Percentiles rank a stretch among this genome's conserved stretches.
These are phyloP conservation scores for Fusarium sp. DNA, from an alignment of 2,329 filamentous ascomycete genomes.

Conservation along the genomic window DNA sequence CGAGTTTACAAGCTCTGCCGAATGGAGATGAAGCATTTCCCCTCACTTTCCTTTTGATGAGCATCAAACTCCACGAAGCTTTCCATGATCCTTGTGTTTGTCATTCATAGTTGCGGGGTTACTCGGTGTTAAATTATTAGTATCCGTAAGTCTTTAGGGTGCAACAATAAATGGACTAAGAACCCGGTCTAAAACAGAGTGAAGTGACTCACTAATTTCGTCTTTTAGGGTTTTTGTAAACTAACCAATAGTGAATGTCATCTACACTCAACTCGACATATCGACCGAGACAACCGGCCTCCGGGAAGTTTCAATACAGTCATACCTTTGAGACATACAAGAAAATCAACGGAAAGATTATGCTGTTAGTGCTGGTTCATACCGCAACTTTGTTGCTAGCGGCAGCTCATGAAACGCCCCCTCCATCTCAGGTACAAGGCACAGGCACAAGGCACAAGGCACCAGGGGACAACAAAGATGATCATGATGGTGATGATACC, in stretches of 20 bases:
- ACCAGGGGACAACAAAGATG: conserved; percentile 35
- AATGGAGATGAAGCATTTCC: conserved; percentile 24
- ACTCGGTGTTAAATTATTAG: conserved; percentile 39
- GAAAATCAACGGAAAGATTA: conserved; percentile 1
- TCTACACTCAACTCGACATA: conserved; percentile 6
- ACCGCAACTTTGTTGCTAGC: conserved; percentile 31
- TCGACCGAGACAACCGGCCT: conserved; percentile 26
- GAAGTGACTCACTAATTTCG: too few species aligned
- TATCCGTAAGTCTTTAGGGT: not conserved
- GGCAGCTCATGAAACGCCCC: conserved; percentile 16
- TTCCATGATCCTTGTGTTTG: conserved; percentile 34
- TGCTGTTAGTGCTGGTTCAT: conserved; percentile 28
- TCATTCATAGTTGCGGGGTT: conserved; percentile 42
- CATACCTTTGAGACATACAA: conserved; percentile 8
- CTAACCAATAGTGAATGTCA: conserved; percentile 27
- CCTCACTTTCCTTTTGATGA: not conserved
- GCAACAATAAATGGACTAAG: conserved; percentile 2
- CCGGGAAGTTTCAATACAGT: conserved; percentile 34
- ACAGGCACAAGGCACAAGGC: conserved; percentile 27
- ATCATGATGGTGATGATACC: conserved; percentile 14
- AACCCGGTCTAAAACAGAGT: too few species aligned
- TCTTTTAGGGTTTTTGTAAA: too few species aligned
- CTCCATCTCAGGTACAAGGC: conserved; percentile 30
- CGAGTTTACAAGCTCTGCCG: conserved; percentile 33
- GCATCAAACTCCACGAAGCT: conserved; percentile 3